Base-by-base conservation (phyloP, 768 basidiomycete species). In the Hygrocybe punicea region DNA sequence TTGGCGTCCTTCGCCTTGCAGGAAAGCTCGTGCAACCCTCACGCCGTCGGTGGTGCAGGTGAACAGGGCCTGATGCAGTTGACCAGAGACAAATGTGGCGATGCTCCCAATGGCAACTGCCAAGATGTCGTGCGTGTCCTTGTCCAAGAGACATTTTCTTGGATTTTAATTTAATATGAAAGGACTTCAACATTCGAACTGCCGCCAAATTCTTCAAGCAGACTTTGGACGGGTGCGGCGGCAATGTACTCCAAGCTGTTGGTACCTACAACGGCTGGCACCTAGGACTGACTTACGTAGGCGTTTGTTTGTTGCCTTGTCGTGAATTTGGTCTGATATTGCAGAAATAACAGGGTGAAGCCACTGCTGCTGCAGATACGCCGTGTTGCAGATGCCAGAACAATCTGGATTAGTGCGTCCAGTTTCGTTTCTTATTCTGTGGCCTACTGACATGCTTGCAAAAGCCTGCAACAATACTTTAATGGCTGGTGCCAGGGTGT, bases 21-120 rank as follows among this genome's bases (percentile, higher is more conserved):
- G 69, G 94, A 96, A 69, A 79, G 75, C 55, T 69, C 71, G 37
- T 96, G 93, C 77, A 84, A 87, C 61, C 79, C 85, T 2, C 57
- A 71, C 14, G 81, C 80, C 6, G 76, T 84, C 45, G 92, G 92
- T 51, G 86, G 85, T 14, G 89, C 77, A 19, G 89, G 91, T 44
- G 92, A 93, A 69, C 86, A 90, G 65, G 92, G 91, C 33, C 72
- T 93, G 52, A 93, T 93, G 91, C 91, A 94, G 69, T 77, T 94
- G 60, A 88, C 88, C 16, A 65, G 70, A 39, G 89, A 90, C 60
- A 94, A 93, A 70, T 94, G 91, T 63, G 78, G 65, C 45, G 81
- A 73, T 55, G 84, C 84, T 1, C 76, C 81, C 5, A 66, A 62
- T 21, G 76, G 75, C 13, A 71, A 81, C 60, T 83, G 81, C 68